Base-by-base conservation (phyloP, 345 rosid species). In the Aegle marmelos region DNA sequence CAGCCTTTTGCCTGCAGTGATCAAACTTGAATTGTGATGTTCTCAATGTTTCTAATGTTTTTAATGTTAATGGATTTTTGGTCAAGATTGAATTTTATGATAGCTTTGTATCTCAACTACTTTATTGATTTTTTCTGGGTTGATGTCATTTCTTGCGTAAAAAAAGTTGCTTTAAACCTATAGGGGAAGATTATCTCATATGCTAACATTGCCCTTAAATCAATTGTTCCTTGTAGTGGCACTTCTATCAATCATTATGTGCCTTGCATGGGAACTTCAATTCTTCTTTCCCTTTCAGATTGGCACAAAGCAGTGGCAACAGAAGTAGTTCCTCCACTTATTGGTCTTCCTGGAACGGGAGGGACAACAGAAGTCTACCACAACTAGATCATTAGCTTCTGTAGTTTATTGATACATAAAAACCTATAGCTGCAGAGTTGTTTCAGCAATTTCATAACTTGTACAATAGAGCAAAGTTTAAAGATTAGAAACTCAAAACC, bases 271-370 rank as follows among this genome's bases (percentile, higher is more conserved):
- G 76, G 73, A 37, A 22, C 22, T 63, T 45, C 53, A 50, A 8
- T 70, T 65, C 41, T 79, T 78, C 4, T 45, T 11, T 0, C 53
- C 17, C 76, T 72, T 9, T 64, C 84, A 97, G 99, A 93, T 97
- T 79, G 98, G 97, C 64, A 82, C 98, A 25, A 97, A 90, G 87
- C 99, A 94, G 82, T 94, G 99, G 98, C 88, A 98, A 39, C 98
- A 65, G 93, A 94, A 89, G 90, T 81, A 68, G 98, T 94, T 83
- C 94, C 98, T 65, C 98, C 97, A 0, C 97, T 97, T 70, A 94
- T 97, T 75, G 94, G 97, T 86, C 90, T 97, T 75, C 97, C 99
- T 83, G 98, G 94, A 81, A 91, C 88, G 24, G 97, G 97, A 28
- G 99, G 98, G 84, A 94, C 98, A 7, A 98, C 97, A 57, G 7